These are phyloP conservation scores for Chlamydomonas reinhardtii DNA, from an alignment of 163 green algal species.

Conservation along the genomic window DNA sequence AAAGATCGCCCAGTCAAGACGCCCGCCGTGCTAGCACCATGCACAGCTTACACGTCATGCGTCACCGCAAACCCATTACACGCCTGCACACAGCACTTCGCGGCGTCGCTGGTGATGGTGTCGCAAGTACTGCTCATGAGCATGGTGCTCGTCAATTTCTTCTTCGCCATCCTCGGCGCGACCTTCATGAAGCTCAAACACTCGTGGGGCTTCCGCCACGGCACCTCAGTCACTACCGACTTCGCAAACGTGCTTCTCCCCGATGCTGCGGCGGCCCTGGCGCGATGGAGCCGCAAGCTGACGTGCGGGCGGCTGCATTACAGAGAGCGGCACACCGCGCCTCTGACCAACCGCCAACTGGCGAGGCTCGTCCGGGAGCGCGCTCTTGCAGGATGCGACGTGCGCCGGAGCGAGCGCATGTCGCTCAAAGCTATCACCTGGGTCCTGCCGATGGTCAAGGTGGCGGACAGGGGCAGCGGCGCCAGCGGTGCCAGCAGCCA, in stretches of 20 bases:
- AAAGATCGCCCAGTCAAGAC: no score
- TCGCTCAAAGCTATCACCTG: background rate
- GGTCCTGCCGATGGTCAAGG: background rate
- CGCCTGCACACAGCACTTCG: background rate
- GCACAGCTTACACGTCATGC: no score
- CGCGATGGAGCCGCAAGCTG: constrained; percentile 19
- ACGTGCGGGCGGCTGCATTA: background rate
- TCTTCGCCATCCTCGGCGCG: constrained; percentile 21
- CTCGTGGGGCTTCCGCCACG: background rate
- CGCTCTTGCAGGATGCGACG: background rate
- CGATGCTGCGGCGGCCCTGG: background rate
- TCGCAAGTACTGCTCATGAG: constrained; percentile 32
- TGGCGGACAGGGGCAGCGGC: background rate
- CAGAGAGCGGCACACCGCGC: background rate
- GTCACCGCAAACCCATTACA: no score
- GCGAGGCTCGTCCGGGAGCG: background rate
- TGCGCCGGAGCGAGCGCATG: background rate
- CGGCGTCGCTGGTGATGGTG: background rate
- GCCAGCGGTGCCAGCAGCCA: background rate
- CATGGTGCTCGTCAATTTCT: constrained; percentile 30
- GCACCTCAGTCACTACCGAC: background rate
- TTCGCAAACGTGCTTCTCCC: background rate
- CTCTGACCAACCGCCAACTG: constrained; percentile 21
- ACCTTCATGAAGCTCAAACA: constrained; percentile 15
- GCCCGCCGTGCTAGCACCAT: no score